phyloP scores from a whole-genome alignment of 1,284 basidiomycete genomes.

The Chiua sp. region DNA sequence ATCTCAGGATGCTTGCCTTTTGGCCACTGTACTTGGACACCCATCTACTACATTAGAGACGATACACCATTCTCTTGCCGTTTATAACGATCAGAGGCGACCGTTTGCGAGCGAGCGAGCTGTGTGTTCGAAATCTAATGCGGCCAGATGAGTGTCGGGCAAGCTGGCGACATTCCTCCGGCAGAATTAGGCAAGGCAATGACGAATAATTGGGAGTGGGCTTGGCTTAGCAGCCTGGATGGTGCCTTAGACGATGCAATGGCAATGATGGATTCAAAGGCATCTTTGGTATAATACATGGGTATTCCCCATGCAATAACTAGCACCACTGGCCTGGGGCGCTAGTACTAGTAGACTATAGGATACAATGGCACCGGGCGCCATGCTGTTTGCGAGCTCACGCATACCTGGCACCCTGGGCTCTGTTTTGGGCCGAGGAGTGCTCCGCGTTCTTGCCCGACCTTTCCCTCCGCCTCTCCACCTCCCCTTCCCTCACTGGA shows the following conservation, averaged over 20 bases:
- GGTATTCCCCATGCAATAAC: too few relatives aligned
- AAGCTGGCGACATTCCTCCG: conserved; percentile 20
- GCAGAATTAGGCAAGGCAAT: conserved; percentile 18
- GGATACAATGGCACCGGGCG: too few relatives aligned
- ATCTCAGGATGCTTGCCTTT: conserved; percentile 43
- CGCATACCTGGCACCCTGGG: too few relatives aligned
- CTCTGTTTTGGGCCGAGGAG: too few relatives aligned
- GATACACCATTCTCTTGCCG: conserved; percentile 40
- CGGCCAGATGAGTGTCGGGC: conserved; percentile 24
- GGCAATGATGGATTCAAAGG: conserved; percentile 16
- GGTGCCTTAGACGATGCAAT: conserved; percentile 26
- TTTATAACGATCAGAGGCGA: conserved; percentile 50
- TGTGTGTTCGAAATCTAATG: conserved; percentile 7
- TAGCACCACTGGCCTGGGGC: too few relatives aligned
- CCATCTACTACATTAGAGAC: conserved; percentile 40
- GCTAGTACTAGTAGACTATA: too few relatives aligned
- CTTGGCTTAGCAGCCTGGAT: conserved; percentile 34
- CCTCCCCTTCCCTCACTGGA: too few relatives aligned
- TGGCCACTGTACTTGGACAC: conserved; percentile 51
- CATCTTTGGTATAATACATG: not conserved
- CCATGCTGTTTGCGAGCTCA: too few relatives aligned
- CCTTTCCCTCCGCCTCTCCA: too few relatives aligned
- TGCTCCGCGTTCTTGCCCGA: too few relatives aligned
- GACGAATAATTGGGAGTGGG: conserved; percentile 34
- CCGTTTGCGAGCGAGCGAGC: conserved; percentile 43